These are phyloP conservation scores for Mortierella polycephala DNA, from an alignment of 371 early-diverging fungal genomes.

Conservation along the genomic window DNA sequence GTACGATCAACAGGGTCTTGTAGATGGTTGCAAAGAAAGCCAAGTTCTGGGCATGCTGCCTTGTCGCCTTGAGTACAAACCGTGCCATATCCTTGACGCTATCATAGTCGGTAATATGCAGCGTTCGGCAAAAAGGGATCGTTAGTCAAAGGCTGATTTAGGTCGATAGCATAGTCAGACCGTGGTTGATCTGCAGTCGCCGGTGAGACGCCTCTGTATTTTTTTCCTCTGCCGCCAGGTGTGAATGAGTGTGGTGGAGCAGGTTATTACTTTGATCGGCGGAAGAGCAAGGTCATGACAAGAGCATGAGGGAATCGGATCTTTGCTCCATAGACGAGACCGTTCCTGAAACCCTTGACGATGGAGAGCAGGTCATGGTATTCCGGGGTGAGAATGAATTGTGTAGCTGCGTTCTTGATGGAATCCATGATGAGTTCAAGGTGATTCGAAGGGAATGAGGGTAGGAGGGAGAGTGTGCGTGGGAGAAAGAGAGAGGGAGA, in stretches of 20 bases:
- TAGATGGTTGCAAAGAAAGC: constrained; percentile 94
- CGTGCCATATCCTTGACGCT: constrained; percentile 77
- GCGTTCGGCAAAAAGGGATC: neutral
- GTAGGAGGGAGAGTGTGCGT: neutral
- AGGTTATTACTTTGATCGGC: constrained; percentile 78
- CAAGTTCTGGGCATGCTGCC: constrained; percentile 89
- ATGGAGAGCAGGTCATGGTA: constrained; percentile 87
- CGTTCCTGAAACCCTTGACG: constrained; percentile 95
- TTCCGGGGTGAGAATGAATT: constrained; percentile 74
- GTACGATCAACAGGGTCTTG: constrained; percentile 87
- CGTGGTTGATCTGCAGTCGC: too few relatives aligned
- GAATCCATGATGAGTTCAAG: constrained; percentile 33
- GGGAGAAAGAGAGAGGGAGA: neutral
- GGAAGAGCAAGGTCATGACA: constrained; percentile 97
- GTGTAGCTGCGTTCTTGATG: constrained; percentile 58
- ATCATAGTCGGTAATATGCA: neutral
- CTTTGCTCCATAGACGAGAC: constrained; percentile 96
- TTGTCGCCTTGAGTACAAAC: constrained; percentile 88
- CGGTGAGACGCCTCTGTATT: neutral
- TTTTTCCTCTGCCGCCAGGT: neutral
- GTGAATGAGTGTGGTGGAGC: neutral
- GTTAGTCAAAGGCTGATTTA: neutral
- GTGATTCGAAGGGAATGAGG: neutral
- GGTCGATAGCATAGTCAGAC: too few relatives aligned
- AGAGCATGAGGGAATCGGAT: constrained; percentile 97